phyloP scores from a whole-genome alignment of 495 filamentous ascomycete species.

The Xylaria acuta region DNA sequence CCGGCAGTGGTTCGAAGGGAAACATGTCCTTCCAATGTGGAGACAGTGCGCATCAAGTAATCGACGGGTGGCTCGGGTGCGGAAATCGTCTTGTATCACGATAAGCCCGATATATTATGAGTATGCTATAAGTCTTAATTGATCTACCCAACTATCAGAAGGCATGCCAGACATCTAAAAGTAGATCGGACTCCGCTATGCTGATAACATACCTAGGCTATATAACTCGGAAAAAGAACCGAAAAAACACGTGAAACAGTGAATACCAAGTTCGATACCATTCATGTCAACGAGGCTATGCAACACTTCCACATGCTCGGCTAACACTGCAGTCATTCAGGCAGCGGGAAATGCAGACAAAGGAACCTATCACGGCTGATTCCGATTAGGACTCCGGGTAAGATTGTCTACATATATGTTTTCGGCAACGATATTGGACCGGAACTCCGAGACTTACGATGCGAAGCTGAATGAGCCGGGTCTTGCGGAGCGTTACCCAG shows the following conservation, averaged over 20 bases:
- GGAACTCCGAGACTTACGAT: constrained; percentile 21
- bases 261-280: not conserved
- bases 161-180: not conserved
- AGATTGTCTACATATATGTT: constrained; percentile 13
- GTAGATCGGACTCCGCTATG: not conserved
- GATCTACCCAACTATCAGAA: no score
- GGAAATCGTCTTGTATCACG: not conserved
- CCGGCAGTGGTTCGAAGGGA: not conserved
- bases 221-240: not conserved
- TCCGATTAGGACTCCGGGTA: not conserved
- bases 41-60: not conserved
- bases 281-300: constrained; percentile 6
- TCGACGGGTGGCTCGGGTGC: no score
- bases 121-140: not conserved
- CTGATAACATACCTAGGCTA: not conserved
- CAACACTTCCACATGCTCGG: constrained; percentile 1
- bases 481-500: constrained; percentile 3
- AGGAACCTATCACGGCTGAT: constrained; percentile 9
- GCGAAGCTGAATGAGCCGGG: constrained; percentile 14
- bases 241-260: not conserved
- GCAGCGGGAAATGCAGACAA: constrained; percentile 2
- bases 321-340: constrained; percentile 18
- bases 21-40: not conserved
- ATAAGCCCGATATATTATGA: not conserved
- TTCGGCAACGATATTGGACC: constrained; percentile 20